Conservation (phyloP, 257 asterid species). For the Primulina tabacum region DNA sequence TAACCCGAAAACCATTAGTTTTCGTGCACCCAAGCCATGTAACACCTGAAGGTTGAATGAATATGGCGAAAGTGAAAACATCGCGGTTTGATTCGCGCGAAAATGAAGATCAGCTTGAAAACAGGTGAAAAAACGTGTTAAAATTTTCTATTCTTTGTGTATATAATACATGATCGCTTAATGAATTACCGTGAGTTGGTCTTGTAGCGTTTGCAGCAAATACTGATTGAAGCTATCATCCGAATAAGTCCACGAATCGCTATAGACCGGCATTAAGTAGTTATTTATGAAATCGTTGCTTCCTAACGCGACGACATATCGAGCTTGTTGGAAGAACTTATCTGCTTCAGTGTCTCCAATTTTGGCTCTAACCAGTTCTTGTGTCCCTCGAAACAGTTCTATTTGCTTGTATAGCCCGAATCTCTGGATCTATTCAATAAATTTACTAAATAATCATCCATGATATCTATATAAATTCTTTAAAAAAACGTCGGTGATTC, state of each 20-base stretch:
- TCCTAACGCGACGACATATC: conserved; percentile 79
- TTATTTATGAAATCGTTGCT: conserved; percentile 95
- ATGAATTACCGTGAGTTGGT: conserved; percentile 51
- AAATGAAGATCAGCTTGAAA: too few species aligned
- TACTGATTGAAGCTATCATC: conserved; percentile 66
- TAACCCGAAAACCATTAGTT: conserved; percentile 75
- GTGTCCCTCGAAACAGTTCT: conserved; percentile 76
- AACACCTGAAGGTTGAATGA: conserved; percentile 34
- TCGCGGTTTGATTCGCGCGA: too few species aligned
- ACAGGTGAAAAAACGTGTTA: not conserved
- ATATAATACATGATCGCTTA: too few species aligned
- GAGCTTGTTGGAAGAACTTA: conserved; percentile 56
- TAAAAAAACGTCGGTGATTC: too few species aligned
- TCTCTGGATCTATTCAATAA: conserved; percentile 53
- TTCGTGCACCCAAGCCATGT: conserved; percentile 68
- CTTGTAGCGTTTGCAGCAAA: conserved; percentile 46
- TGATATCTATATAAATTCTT: not conserved
- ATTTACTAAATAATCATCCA: not conserved
- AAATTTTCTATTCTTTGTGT: not conserved
- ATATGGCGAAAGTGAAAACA: too few species aligned
- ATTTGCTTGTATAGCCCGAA: conserved; percentile 69
- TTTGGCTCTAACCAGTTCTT: conserved; percentile 46
- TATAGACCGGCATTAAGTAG: conserved; percentile 79
- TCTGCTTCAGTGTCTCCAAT: conserved; percentile 48
- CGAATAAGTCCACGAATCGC: conserved; percentile 63